Percentiles rank a stretch among this genome's conserved stretches.
These are phyloP conservation scores for Populus nigra DNA, from an alignment of 345 rosid species.

Conservation along the genomic window DNA sequence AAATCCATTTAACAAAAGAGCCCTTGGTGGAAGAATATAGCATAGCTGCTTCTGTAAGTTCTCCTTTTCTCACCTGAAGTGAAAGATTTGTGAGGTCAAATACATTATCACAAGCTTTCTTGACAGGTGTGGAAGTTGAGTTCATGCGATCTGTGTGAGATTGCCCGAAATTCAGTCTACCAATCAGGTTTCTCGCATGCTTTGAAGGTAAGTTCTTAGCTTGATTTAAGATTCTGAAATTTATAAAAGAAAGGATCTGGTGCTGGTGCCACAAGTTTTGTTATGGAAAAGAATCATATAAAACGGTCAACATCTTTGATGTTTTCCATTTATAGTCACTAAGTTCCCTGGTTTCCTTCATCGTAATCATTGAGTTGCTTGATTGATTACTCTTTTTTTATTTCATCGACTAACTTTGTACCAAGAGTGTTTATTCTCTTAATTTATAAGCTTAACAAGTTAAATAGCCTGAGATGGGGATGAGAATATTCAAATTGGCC, in stretches of 20 bases:
- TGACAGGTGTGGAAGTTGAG: constrained; percentile 95
- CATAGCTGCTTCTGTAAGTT: constrained; percentile 95
- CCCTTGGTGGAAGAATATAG: constrained; percentile 97
- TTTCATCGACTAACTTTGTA: neutral
- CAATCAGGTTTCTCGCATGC: constrained; percentile 99
- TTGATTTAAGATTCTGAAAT: constrained; percentile 7
- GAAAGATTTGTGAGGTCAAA: neutral
- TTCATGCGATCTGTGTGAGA: constrained; percentile 94
- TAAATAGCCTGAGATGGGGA: neutral
- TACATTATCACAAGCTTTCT: constrained; percentile 4
- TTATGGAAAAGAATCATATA: neutral
- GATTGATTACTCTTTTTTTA: neutral
- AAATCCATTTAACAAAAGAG: constrained; percentile 95
- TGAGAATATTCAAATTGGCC: neutral
- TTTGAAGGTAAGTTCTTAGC: constrained; percentile 56
- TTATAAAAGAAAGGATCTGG: neutral
- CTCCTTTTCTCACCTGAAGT: constrained; percentile 8
- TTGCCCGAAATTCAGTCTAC: constrained; percentile 97
- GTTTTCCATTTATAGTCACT: neutral
- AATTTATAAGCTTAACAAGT: neutral
- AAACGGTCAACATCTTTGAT: neutral
- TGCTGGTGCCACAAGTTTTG: neutral
- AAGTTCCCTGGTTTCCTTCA: neutral
- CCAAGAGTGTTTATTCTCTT: neutral
- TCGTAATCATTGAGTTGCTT: neutral